Conservation (phyloP, 768 basidiomycete genomes). For the Chiua virens region DNA sequence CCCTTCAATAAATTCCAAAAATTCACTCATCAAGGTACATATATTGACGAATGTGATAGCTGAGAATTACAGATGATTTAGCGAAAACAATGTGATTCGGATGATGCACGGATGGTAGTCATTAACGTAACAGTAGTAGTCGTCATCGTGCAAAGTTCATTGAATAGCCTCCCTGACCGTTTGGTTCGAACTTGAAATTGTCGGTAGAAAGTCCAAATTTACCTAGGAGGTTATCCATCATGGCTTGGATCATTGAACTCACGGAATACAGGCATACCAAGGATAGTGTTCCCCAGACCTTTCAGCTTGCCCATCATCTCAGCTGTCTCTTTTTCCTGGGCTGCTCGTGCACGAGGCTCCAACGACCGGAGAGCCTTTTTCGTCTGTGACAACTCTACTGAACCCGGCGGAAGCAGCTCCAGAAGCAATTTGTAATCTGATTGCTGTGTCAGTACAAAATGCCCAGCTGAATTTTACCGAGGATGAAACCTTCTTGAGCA, state of each 20-base stretch:
- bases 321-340: constrained; percentile 81
- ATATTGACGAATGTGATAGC: constrained; percentile 16
- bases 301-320: constrained; percentile 96
- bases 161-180: constrained; percentile 93
- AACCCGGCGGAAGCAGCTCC: constrained; percentile 55
- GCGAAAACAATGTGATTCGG: not conserved
- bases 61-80: not conserved
- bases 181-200: constrained; percentile 95
- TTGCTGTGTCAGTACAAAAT: not conserved
- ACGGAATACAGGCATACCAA: constrained; percentile 52
- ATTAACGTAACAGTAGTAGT: not conserved
- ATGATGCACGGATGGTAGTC: not conserved
- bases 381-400: constrained; percentile 49
- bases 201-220: constrained; percentile 94
- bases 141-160: constrained; percentile 74
- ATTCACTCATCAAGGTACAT: constrained; percentile 21
- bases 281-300: constrained; percentile 83
- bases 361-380: constrained; percentile 51
- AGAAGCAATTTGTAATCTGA: constrained; percentile 81
- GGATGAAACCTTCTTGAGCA: constrained; percentile 74
- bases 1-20: constrained; percentile 29
- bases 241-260: not conserved
- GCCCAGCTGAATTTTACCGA: not conserved
- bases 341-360: constrained; percentile 67
- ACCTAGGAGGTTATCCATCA: constrained; percentile 42